Percentiles rank a stretch among this genome's conserved stretches.
Evolutionary conservation across 2,329 filamentous ascomycete genomes (phyloP).

Genomic region (Dactylellina leptospora): DNA sequence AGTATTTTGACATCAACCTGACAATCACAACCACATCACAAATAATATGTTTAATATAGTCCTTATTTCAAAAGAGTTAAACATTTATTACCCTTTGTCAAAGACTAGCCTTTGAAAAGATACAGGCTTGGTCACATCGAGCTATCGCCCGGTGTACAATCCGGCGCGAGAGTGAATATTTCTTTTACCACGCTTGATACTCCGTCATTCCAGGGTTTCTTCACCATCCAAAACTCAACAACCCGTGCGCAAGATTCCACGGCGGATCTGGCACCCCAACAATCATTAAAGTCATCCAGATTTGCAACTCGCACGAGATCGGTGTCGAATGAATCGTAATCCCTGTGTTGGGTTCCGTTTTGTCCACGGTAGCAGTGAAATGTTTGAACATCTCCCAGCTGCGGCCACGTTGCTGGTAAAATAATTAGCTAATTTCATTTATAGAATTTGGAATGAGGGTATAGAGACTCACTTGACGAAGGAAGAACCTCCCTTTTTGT

Average conservation of each 20-base stretch:
- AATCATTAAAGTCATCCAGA: constrained; percentile 9
- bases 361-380: constrained; percentile 23
- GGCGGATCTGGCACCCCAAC: constrained; percentile 13
- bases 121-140: not conserved
- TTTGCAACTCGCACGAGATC: not conserved
- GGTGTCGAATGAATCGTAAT: not conserved
- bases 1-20: too few species aligned
- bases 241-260: constrained; percentile 1
- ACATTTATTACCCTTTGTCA: not conserved
- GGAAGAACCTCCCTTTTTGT: not conserved
- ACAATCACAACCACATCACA: too few species aligned
- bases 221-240: constrained; percentile 8
- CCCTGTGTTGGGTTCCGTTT: not conserved
- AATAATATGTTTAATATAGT: too few species aligned
- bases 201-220: not conserved
- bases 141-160: constrained; percentile 17
- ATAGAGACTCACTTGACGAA: constrained; percentile 7
- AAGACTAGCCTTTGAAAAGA: too few species aligned
- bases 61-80: too few species aligned
- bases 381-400: not conserved
- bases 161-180: constrained; percentile 3
- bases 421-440: not conserved
- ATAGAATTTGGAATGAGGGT: not conserved
- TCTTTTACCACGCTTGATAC: not conserved
- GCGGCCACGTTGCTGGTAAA: not conserved